These are phyloP conservation scores for Fusarium protoensiforme DNA, from an alignment of 2,329 filamentous ascomycete species.

Conservation along the genomic window DNA sequence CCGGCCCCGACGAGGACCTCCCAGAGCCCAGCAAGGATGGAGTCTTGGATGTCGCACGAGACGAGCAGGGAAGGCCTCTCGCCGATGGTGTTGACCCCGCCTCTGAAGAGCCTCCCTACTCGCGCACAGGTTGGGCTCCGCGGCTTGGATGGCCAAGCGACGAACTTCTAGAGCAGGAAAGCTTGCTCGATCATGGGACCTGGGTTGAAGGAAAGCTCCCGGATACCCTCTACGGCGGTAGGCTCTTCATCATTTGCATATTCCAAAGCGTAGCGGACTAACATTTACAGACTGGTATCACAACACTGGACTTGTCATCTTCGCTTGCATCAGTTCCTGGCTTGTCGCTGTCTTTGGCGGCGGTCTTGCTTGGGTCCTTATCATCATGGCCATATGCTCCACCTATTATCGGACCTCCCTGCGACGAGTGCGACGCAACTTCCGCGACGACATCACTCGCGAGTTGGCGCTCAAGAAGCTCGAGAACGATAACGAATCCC, in stretches of 20 bases:
- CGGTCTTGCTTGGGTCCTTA: constrained; percentile 90
- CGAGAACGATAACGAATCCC: constrained; percentile 89
- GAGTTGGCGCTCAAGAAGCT: constrained; percentile 88
- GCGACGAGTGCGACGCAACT: constrained; percentile 92
- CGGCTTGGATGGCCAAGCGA: constrained; percentile 79
- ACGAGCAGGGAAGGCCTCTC: constrained; percentile 60
- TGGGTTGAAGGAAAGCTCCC: constrained; percentile 85
- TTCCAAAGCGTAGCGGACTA: constrained; percentile 1
- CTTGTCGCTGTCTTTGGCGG: constrained; percentile 89
- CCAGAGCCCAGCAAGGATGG: constrained; percentile 79
- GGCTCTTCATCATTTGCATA: constrained; percentile 37
- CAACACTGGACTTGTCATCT: constrained; percentile 92
- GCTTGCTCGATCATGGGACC: constrained; percentile 86
- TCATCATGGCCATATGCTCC: constrained; percentile 90
- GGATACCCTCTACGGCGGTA: constrained; percentile 91
- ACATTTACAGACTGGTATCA: constrained; percentile 89
- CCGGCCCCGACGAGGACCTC: constrained; percentile 77
- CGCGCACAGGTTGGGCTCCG: constrained; percentile 85
- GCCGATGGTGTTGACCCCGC: constrained; percentile 63
- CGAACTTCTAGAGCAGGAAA: constrained; percentile 68
- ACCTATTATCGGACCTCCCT: constrained; percentile 98
- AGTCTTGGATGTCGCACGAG: constrained; percentile 66
- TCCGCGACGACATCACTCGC: constrained; percentile 91
- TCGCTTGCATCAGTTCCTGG: constrained; percentile 92
- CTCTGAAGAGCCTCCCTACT: constrained; percentile 60